Evolutionary conservation across 768 basidiomycete genomes (phyloP).

Genomic region (Glaciozyma martinii): DNA sequence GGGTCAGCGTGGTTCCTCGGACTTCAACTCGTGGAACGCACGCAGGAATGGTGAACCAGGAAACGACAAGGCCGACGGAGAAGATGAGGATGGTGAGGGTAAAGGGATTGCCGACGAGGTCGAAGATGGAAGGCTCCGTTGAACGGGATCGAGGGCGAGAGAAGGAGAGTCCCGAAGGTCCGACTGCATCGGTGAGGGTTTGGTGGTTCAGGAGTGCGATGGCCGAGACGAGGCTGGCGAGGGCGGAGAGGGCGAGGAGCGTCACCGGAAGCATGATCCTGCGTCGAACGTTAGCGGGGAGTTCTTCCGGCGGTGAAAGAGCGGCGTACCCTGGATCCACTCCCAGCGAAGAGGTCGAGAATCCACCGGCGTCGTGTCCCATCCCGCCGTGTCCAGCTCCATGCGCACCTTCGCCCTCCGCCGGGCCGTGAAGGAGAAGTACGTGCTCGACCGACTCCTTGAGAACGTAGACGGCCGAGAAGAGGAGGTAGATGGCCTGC

Average conservation of each 20-base stretch:
- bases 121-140: background rate
- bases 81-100: slow-evolving; percentile 56
- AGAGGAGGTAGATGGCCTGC: slow-evolving; percentile 87
- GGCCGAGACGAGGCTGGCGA: slow-evolving; percentile 3
- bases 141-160: background rate
- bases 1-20: slow-evolving; percentile 40
- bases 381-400: slow-evolving; percentile 32
- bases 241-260: background rate
- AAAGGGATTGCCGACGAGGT: slow-evolving; percentile 64
- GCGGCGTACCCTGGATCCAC: slow-evolving; percentile 6
- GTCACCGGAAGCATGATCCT: slow-evolving; percentile 3
- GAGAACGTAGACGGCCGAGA: slow-evolving; percentile 87
- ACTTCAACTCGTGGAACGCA: slow-evolving; percentile 32
- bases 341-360: background rate
- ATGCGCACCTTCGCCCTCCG: slow-evolving; percentile 23
- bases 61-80: slow-evolving; percentile 50
- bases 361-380: slow-evolving; percentile 28
- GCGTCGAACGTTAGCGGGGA: background rate
- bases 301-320: background rate
- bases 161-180: background rate
- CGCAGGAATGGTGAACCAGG: slow-evolving; percentile 51
- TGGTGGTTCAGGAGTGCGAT: slow-evolving; percentile 2
- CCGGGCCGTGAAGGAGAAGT: slow-evolving; percentile 45
- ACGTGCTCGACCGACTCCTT: slow-evolving; percentile 95
- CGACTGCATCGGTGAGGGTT: background rate